A percentile compares a stretch with the other conserved stretches of the same genome.
Evolutionary conservation across 495 filamentous ascomycete genomes (phyloP).

Genomic region (Daldinia concentrica): DNA sequence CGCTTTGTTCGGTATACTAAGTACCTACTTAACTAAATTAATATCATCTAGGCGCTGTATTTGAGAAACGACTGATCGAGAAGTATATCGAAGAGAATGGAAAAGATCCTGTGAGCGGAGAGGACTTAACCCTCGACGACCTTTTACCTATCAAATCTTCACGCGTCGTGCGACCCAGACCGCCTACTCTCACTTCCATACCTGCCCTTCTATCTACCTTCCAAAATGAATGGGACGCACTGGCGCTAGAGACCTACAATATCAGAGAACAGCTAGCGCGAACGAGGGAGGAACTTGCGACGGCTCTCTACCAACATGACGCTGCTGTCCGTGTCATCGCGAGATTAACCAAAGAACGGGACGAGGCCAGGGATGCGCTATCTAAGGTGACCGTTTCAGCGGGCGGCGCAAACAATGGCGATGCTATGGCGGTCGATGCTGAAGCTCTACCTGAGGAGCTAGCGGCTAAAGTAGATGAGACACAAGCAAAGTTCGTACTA

Average conservation of each 20-base stretch:
- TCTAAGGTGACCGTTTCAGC: conserved; percentile 79
- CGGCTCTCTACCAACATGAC: conserved; percentile 95
- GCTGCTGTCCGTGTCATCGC: conserved; percentile 94
- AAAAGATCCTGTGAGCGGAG: conserved; percentile 91
- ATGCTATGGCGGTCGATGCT: conserved; percentile 91
- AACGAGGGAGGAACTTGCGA: conserved; percentile 90
- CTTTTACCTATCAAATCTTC: conserved; percentile 86
- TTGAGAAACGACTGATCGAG: conserved; percentile 94
- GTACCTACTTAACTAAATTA: conserved; percentile 47
- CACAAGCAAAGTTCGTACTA: conserved; percentile 74
- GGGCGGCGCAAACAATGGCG: conserved; percentile 66
- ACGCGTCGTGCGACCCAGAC: conserved; percentile 84
- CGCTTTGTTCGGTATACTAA: background rate
- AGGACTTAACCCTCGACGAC: conserved; percentile 86
- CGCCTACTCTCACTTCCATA: conserved; percentile 94
- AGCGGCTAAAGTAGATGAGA: conserved; percentile 76
- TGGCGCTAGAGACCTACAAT: conserved; percentile 89
- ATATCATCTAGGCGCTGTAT: conserved; percentile 74
- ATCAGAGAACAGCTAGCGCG: conserved; percentile 87
- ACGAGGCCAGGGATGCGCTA: conserved; percentile 93
- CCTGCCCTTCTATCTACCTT: conserved; percentile 96
- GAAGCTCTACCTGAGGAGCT: conserved; percentile 76
- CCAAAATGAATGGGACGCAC: conserved; percentile 97
- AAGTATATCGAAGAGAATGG: conserved; percentile 94
- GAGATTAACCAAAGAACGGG: conserved; percentile 84